A percentile compares a stretch with the other conserved stretches of the same genome.
phyloP scores from a whole-genome alignment of 169 alveolate genomes.

The Plasmodium gallinaceum region DNA sequence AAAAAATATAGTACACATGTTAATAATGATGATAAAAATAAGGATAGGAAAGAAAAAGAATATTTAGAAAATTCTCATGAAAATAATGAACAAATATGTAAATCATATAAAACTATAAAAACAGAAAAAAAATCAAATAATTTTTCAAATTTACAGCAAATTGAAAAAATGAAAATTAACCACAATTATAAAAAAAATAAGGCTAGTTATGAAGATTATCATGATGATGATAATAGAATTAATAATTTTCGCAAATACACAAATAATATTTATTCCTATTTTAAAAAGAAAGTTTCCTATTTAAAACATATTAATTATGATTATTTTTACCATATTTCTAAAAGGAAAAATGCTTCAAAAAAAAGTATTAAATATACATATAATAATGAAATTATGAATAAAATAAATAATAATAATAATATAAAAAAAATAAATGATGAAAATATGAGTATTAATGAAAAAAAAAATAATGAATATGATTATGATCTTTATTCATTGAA shows the following conservation, averaged over 20 bases:
- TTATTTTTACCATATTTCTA: too few species aligned
- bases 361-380: not conserved
- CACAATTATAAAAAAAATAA: too few species aligned
- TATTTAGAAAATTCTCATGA: not conserved
- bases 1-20: not conserved
- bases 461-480: not conserved
- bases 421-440: not conserved
- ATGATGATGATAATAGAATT: not conserved
- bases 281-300: slow-evolving; percentile 1
- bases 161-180: too few species aligned
- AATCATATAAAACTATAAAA: too few species aligned
- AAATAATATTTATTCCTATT: slow-evolving; percentile 1
- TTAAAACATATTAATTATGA: too few species aligned
- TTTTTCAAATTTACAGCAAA: too few species aligned
- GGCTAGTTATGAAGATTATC: too few species aligned
- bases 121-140: too few species aligned
- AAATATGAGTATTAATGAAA: not conserved
- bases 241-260: slow-evolving; percentile 5
- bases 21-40: not conserved
- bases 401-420: too few species aligned
- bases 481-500: not conserved
- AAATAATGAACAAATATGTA: not conserved
- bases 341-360: too few species aligned
- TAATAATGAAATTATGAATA: too few species aligned
- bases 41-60: not conserved